phyloP scores from a whole-genome alignment of 2,329 filamentous ascomycete genomes.

The Xylaria sp. region DNA sequence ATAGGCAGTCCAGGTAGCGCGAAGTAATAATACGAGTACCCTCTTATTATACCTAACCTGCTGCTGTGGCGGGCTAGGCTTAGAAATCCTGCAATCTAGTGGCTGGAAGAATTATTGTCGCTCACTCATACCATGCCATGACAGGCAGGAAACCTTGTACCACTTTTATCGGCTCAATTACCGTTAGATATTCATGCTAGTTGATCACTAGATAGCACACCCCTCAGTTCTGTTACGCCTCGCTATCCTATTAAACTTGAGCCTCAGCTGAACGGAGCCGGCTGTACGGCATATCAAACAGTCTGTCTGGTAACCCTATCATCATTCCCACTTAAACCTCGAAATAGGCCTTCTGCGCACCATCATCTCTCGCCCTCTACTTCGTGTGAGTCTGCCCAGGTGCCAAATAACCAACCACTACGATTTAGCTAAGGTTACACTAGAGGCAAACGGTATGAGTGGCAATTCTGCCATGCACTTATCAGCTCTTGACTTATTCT shows the following conservation, averaged over 20 bases:
- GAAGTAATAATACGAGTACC: slow-evolving; percentile 24
- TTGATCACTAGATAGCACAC: slow-evolving; percentile 22
- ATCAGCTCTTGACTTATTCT: slow-evolving; percentile 22
- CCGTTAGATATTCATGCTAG: slow-evolving; percentile 22
- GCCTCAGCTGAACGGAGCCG: slow-evolving; percentile 36
- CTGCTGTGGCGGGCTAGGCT: slow-evolving; percentile 38
- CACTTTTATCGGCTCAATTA: slow-evolving; percentile 32
- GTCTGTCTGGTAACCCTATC: slow-evolving; percentile 14
- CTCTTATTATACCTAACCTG: slow-evolving; percentile 22
- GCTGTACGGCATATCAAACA: slow-evolving; percentile 22
- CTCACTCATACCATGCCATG: slow-evolving; percentile 33
- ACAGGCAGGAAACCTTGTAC: slow-evolving; percentile 34
- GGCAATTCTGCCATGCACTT: slow-evolving; percentile 31
- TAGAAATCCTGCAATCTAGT: slow-evolving; percentile 45
- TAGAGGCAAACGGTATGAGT: slow-evolving; percentile 24
- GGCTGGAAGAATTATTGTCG: slow-evolving; percentile 49
- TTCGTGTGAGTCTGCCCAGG: not conserved
- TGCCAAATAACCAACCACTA: slow-evolving; percentile 10
- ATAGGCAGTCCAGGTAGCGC: slow-evolving; percentile 20
- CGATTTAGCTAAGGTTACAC: slow-evolving; percentile 29
- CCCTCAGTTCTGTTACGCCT: slow-evolving; percentile 32
- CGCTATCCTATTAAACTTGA: slow-evolving; percentile 36
- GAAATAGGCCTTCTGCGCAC: slow-evolving; percentile 10
- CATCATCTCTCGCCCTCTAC: slow-evolving; percentile 12
- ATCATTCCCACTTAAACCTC: slow-evolving; percentile 2